Evolutionary conservation across 2,329 filamentous ascomycete species (phyloP), one percentile per base, ranked within the genome.

Genomic region (Calonectria fujianensis): DNA sequence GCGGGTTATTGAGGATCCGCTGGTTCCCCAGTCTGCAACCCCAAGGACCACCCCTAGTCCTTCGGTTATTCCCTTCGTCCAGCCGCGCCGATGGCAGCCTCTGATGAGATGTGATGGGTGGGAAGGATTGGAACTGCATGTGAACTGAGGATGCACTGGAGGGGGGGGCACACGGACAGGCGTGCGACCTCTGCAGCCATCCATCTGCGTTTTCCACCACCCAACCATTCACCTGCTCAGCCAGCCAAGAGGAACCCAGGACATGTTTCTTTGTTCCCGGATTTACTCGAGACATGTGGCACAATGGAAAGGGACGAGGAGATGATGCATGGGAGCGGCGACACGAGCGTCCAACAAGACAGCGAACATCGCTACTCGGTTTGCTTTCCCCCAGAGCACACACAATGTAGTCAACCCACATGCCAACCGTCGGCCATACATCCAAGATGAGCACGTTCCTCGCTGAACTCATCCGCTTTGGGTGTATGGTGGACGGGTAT

Each of bases 401-500:
- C 73, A 68, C 75, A 74, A 77, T 76, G 69, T 41, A 41, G 68
- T 80, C 74, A 77, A 51, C 68, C 69, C 73, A 75, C 79, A 81
- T 81, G 74, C 80, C 77, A 80, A 68, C 61, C 72, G 69, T 74
- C 77, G 64, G 69, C 75, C 75, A 74, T 65, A 75, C 69, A 75
- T 73, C 71, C 68, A 73, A 76, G 69, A 71, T 69, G 73, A 74
- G 64, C 78, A 79, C 77, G 78, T 81, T 79, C 76, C 73, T 63
- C 73, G 57, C 66, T 76, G 32, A 74, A 74, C 68, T 71, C 54
- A 41, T 66, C 50, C 69, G 35, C 35, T 72, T 39, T 57, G 68
- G 29, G 50, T 24, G 52, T 45, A 51, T 41, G 35, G 24, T 64
- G 10, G 37, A 57, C 57, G 27, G 45, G 59, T 48, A 61, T 61